A percentile compares a stretch with the other conserved stretches of the same genome.
These are phyloP conservation scores for Dianthus caryophyllus DNA, from an alignment of 148 eudicot genomes.

Conservation along the genomic window DNA sequence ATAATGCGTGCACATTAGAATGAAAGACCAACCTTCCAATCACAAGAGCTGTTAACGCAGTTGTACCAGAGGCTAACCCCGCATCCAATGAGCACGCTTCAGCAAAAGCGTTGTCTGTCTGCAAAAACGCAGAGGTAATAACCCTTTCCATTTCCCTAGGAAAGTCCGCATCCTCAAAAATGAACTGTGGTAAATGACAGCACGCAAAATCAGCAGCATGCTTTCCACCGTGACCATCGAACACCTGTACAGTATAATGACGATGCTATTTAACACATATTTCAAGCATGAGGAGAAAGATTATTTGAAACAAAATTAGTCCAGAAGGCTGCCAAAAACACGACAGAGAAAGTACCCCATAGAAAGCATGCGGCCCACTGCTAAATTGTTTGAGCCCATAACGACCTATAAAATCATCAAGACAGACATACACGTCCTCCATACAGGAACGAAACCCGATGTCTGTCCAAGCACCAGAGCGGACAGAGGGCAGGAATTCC, in stretches of 20 bases:
- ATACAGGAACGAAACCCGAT: constrained; percentile 73
- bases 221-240: constrained; percentile 97
- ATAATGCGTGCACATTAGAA: not conserved
- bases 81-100: constrained; percentile 76
- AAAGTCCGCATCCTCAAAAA: constrained; percentile 61
- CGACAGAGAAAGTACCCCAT: constrained; percentile 51
- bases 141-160: constrained; percentile 69
- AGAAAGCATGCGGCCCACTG: constrained; percentile 66
- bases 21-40: constrained; percentile 60
- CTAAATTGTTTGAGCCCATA: constrained; percentile 41
- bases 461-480: constrained; percentile 93
- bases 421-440: constrained; percentile 90
- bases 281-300: not conserved
- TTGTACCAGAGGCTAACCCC: constrained; percentile 89
- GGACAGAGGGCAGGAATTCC: constrained; percentile 56
- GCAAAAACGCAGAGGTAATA: constrained; percentile 72
- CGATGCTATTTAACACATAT: not conserved
- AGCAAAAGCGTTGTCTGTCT: constrained; percentile 83
- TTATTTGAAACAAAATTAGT: constrained; percentile 8
- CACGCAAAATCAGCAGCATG: constrained; percentile 96
- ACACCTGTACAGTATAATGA: constrained; percentile 37
- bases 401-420: constrained; percentile 52
- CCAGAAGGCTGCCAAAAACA: not conserved
- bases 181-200: constrained; percentile 69
- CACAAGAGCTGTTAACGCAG: constrained; percentile 83